Base-by-base conservation (phyloP, 1,284 basidiomycete species). In the Sanghuangporus baumii region DNA sequence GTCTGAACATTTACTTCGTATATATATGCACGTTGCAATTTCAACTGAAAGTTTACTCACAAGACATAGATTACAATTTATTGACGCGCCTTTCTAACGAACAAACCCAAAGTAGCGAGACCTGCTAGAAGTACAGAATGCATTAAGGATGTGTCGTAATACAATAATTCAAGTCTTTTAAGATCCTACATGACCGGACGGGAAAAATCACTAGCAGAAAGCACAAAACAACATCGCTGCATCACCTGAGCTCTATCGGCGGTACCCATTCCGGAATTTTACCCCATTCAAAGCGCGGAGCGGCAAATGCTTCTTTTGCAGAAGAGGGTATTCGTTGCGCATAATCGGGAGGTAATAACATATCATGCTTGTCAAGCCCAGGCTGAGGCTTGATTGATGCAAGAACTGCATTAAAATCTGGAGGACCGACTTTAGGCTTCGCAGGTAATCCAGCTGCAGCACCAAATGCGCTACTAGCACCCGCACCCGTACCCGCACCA, bases 201-300 rank as follows among this genome's bases (percentile, higher is more conserved):
- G 26, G 26, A 5, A 31, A 31, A 31, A 31, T 31, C 26, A 31
- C 26, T 31, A 5, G 26, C 26, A 31, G 26, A 31, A 31, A 31
- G 26, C 26, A 31, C 26, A 11, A 18, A 7, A 14, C 20, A 11
- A 16, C 16, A 41, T 16, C 16, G 16, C 16, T 18, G 7, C 43
- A 46, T 43, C 41, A 87, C 60, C 88, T 77, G 67, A 91, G 71
- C 69, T 87, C 85, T 63, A 88, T 69, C 2, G 93, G 93, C 41
- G 93, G 93, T 55, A 90, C 80, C 76, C 85, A 85, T 56, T 91
- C 84, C 0, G 93, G 93, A 23, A 95, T 83, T 64, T 82, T 80
- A 9, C 85, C 88, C 82, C 86, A 86, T 67, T 84, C 83, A 69
- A 93, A 94, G 73, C 72, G 81, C 57, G 78, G 75, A 11, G 75